Base-by-base conservation (phyloP, 192 early-diverging fungal species). In the Kickxella alabastrina region DNA sequence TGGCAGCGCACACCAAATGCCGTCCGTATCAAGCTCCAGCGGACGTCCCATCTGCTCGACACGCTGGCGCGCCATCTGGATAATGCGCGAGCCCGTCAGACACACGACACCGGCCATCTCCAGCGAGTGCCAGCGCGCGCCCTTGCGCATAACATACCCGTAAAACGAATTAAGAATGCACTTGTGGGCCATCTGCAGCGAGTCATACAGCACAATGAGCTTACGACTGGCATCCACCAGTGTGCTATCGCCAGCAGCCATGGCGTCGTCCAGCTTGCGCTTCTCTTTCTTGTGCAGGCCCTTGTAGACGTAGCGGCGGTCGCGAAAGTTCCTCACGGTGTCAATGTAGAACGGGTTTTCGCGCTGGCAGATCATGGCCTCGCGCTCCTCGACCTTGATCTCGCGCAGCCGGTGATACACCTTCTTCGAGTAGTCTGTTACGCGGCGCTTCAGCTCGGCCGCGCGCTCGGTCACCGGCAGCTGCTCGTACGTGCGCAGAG, bases 61-160 rank as follows among this genome's bases (percentile, higher is more conserved):
- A 10, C 92, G 82, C 43, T 86, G 72, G 8, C 93, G 83, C 5
- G 97, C 97, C 78, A 96, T 83, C 65, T 99, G 97, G 67, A 99
- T 99, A 57, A 99, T 96, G 32, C 82, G 87, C 9, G 97, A 86
- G 4, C 97, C 97, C 4, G 94, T 99, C 49, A 93, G 57, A 69
- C 97, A 99, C 36, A 97, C 94, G 21, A 99, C 92, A 17, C 97
- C 97, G 0, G 93, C 97, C 97, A 99, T 99, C 71, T 96, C 93
- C 79, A 99, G 86, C 8, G 93, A 96, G 67, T 92, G 92, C 97
- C 97, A 99, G 29, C 97, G 84, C 1, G 94, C 90, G 5, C 93
- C 94, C 78, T 95, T 99, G 50, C 94, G 77, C 97, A 97, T 99
- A 10, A 99, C 96, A 68, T 99, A 99, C 15, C 96, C 96, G 56